These are phyloP conservation scores for Silene conica DNA, from an alignment of 148 eudicot genomes.

Conservation along the genomic window DNA sequence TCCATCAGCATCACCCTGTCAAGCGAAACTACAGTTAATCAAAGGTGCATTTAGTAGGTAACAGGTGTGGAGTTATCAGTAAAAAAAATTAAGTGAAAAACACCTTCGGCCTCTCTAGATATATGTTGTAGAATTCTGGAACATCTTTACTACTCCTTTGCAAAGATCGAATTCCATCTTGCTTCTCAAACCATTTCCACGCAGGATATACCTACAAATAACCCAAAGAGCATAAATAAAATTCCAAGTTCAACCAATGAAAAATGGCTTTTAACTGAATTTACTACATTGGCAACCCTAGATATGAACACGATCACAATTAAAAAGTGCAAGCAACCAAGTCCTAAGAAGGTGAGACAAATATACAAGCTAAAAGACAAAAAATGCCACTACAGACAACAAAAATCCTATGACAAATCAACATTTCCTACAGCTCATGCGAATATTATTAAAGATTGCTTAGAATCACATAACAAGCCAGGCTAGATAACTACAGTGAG, in stretches of 20 bases:
- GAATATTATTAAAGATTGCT: background rate
- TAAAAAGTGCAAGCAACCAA: background rate
- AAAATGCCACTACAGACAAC: background rate
- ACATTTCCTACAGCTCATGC: background rate
- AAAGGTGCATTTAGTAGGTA: background rate
- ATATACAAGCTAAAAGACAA: background rate
- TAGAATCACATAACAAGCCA: background rate
- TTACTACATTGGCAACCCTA: background rate
- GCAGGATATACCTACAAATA: constrained; percentile 82
- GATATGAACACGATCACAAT: background rate
- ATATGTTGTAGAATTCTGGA: constrained; percentile 92
- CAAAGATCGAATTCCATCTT: constrained; percentile 88
- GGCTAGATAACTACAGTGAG: background rate
- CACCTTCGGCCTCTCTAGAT: constrained; percentile 99
- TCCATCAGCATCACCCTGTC: constrained; percentile 99
- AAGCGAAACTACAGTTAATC: constrained; percentile 12
- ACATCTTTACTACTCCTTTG: constrained; percentile 91
- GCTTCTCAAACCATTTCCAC: constrained; percentile 99
- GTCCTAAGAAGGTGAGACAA: background rate
- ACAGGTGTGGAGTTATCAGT: no score
- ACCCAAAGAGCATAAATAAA: background rate
- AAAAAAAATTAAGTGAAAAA: background rate
- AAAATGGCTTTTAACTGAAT: background rate
- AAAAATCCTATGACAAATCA: background rate
- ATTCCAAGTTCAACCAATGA: background rate